phyloP scores from a whole-genome alignment of 169 alveolate species.

The Eimeria praecox region DNA sequence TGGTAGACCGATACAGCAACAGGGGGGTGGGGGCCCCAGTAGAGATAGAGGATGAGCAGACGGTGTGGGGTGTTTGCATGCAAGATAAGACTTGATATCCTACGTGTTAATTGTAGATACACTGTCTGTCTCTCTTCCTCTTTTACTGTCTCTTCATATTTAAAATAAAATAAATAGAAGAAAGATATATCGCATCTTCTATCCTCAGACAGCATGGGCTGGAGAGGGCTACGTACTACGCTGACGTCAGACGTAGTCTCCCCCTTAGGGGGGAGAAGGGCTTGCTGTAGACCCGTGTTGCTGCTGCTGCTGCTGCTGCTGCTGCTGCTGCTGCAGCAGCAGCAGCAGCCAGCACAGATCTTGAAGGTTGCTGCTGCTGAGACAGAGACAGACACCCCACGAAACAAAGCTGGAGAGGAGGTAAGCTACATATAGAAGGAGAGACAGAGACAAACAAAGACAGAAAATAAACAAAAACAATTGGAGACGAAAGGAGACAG shows the following conservation, averaged over 20 bases:
- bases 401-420: neutral
- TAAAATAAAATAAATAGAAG: too few species aligned
- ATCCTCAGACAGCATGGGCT: neutral
- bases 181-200: neutral
- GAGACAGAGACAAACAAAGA: neutral
- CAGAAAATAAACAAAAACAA: neutral
- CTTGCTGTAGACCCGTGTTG: neutral
- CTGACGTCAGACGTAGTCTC: neutral
- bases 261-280: neutral
- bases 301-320: conserved; percentile 10
- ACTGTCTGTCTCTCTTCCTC: too few species aligned
- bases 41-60: too few species aligned
- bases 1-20: too few species aligned
- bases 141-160: neutral
- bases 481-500: too few species aligned
- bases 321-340: neutral
- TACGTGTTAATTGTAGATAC: too few species aligned
- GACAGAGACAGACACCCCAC: neutral
- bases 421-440: neutral
- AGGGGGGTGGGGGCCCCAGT: too few species aligned
- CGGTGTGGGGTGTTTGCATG: too few species aligned
- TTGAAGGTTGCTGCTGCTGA: neutral
- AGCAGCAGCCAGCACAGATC: neutral
- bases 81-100: too few species aligned
- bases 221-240: neutral